These are phyloP conservation scores for Phytophthora sp. DNA, from an alignment of 352 stramenopile genomes.

Conservation along the genomic window DNA sequence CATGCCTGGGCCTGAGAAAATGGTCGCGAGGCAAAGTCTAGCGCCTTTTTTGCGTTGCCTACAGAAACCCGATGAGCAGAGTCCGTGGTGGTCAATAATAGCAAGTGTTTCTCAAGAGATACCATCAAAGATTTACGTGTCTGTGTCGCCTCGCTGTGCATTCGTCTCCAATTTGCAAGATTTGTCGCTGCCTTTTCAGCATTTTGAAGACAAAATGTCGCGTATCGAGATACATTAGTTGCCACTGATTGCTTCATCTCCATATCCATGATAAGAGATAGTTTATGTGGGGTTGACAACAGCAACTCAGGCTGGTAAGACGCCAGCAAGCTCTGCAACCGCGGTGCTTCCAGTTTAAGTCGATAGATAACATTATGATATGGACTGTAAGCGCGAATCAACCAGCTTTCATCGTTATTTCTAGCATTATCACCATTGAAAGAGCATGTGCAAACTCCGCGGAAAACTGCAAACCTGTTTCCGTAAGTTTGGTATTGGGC, in stretches of 20 bases:
- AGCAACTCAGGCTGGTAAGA: not conserved
- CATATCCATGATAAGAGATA: conserved; percentile 29
- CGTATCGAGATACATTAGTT: conserved; percentile 11
- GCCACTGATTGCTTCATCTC: conserved; percentile 20
- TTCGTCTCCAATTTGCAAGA: conserved; percentile 46
- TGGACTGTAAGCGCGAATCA: conserved; percentile 76
- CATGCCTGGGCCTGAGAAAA: conserved; percentile 76
- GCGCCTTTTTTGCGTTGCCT: conserved; percentile 42
- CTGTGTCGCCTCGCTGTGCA: conserved; percentile 46
- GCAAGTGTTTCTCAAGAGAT: conserved; percentile 30
- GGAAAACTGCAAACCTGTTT: conserved; percentile 38
- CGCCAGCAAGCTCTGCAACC: conserved; percentile 53
- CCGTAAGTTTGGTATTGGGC: conserved; percentile 24
- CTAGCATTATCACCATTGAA: conserved; percentile 34
- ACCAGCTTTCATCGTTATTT: conserved; percentile 40
- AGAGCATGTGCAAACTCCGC: conserved; percentile 53
- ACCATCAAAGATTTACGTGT: conserved; percentile 38
- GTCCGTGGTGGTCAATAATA: conserved; percentile 24
- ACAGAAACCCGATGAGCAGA: conserved; percentile 31
- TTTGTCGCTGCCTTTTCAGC: conserved; percentile 22
- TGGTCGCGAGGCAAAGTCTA: conserved; percentile 57
- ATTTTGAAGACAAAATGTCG: conserved; percentile 30
- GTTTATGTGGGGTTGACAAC: not conserved
- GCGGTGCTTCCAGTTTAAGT: conserved; percentile 45
- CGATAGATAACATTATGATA: conserved; percentile 59